A percentile compares a stretch with the other conserved stretches of the same genome.
Conservation (phyloP, 805 yeast genomes). For the Cyberlindnera mississippiensis region DNA sequence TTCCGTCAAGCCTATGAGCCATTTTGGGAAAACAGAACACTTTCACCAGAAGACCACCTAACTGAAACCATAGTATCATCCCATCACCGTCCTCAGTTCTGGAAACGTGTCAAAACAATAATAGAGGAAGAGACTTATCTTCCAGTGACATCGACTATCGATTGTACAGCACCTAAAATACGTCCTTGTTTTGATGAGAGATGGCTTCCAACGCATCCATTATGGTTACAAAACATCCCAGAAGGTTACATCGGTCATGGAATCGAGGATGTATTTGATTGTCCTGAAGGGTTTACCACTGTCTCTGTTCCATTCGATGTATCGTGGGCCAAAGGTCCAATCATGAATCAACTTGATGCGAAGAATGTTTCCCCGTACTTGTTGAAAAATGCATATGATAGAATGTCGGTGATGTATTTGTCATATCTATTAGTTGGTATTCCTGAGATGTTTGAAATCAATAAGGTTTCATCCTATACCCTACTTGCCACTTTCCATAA, state of each 20-base stretch:
- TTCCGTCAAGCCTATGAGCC: background rate
- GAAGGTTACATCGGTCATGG: background rate
- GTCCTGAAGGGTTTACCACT: constrained; percentile 1
- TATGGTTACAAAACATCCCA: background rate
- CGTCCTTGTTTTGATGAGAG: constrained; percentile 1
- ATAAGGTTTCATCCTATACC: background rate
- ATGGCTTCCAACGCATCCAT: constrained; percentile 3
- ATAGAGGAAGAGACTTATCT: background rate
- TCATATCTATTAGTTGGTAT: constrained; percentile 1
- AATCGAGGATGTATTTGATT: background rate
- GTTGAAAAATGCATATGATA: constrained; percentile 5
- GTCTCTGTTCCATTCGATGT: constrained; percentile 1
- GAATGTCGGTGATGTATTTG: constrained; percentile 1
- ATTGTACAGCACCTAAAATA: constrained; percentile 2
- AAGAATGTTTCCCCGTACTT: constrained; percentile 3
- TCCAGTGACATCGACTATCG: constrained; percentile 1
- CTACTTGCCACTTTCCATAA: background rate
- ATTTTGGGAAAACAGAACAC: background rate
- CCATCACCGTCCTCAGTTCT: background rate
- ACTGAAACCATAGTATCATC: background rate
- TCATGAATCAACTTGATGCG: background rate
- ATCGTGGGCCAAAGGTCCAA: constrained; percentile 3
- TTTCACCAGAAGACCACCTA: background rate
- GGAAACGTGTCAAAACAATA: background rate
- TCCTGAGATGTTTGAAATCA: constrained; percentile 2